Evolutionary conservation across 805 yeast genomes (phyloP), one percentile per base, ranked within the genome.

Genomic region (Saccharomycopsis synnaedendra): DNA sequence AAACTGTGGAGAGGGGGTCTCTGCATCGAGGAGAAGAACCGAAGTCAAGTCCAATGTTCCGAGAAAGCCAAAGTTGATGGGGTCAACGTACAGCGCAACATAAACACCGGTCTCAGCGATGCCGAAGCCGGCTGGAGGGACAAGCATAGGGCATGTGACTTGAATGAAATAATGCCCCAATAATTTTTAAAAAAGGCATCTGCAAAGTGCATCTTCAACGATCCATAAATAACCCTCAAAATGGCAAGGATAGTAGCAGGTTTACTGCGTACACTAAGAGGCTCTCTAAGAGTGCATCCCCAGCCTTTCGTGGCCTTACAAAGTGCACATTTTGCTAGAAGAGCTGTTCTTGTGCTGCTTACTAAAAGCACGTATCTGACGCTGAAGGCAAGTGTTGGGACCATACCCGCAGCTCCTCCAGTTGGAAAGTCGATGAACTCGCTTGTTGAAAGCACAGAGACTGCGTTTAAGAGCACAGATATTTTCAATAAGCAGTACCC

Each of bases 61-160:
- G 30, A 90, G 60, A 58, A 89, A 90, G 31, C 93, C 82, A 49
- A 81, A 71, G 60, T 85, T 82, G 49, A 85, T 78, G 1, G 85
- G 76, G 50, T 84, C 90, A 7, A 90, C 64, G 56, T 80, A 78
- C 4, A 93, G 74, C 57, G 96, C 85, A 46, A 97, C 72, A 64
- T 85, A 82, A 1, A 90, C 67, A 0, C 95, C 95, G 30, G 82
- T 80, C 64, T 93, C 97, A 3, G 89, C 96, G 32, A 87, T 70
- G 0, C 96, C 95, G 66, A 85, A 93, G 60, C 85, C 85, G 43
- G 87, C 90, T 1, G 98, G 97, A 1, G 96, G 95, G 0, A 89
- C 85, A 33, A 88, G 69, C 96, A 88, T 87, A 8, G 29, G 42
- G 6, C 35, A 19, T 19, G 19, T 19, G 19, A 19, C 19, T 19